These are phyloP conservation scores for Wallemia hederae DNA, from an alignment of 1,284 basidiomycete genomes.

Conservation along the genomic window DNA sequence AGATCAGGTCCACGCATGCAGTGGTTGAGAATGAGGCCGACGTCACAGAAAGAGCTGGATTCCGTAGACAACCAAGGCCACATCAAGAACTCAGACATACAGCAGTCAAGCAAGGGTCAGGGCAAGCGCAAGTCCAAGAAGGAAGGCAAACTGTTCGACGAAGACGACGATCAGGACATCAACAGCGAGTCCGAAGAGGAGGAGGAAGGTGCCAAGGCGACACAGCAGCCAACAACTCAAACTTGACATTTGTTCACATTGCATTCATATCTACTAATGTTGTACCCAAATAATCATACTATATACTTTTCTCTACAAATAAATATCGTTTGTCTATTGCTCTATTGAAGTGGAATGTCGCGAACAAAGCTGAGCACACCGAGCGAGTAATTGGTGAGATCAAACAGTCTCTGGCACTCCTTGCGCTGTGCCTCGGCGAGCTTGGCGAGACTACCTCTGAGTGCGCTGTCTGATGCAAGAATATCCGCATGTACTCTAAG, in stretches of 20 bases:
- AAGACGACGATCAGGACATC: slow-evolving; percentile 5
- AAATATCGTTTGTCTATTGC: too few species aligned
- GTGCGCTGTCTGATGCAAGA: slow-evolving; percentile 34
- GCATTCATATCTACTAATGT: too few species aligned
- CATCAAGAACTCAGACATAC: not conserved
- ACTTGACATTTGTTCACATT: too few species aligned
- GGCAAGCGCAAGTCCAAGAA: not conserved
- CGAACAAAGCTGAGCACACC: slow-evolving; percentile 15
- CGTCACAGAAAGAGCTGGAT: slow-evolving; percentile 47
- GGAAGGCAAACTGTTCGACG: slow-evolving; percentile 6
- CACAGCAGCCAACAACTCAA: not conserved
- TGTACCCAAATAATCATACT: not conserved
- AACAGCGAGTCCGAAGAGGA: not conserved
- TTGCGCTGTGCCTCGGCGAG: slow-evolving; percentile 32
- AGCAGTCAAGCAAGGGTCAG: too few species aligned
- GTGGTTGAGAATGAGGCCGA: slow-evolving; percentile 68
- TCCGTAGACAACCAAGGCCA: slow-evolving; percentile 29
- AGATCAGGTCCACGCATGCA: slow-evolving; percentile 87
- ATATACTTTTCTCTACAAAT: not conserved
- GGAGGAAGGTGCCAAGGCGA: not conserved
- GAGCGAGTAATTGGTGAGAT: slow-evolving; percentile 16
- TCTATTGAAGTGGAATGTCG: slow-evolving; percentile 1
- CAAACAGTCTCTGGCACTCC: slow-evolving; percentile 35
- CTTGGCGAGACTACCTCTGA: slow-evolving; percentile 26
- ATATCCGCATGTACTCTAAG: slow-evolving; percentile 57